Evolutionary conservation across 768 basidiomycete species (phyloP).

Genomic region (Infundibulicybe gibba): DNA sequence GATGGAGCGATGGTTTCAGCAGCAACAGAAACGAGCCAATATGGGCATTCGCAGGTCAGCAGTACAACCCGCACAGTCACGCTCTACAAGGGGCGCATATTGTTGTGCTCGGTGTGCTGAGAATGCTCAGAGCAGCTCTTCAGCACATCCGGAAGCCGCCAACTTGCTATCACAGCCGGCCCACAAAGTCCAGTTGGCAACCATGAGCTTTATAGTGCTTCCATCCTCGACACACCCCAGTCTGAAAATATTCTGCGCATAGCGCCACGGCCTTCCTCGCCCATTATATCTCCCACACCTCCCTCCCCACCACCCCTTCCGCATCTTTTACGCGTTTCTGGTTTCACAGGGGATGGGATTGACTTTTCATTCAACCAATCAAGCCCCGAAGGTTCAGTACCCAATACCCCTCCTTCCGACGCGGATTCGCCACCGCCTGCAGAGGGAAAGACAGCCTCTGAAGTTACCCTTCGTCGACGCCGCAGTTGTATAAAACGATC

Average conservation of each 20-base stretch:
- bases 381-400: neutral
- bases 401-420: neutral
- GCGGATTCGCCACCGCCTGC: slow-evolving; percentile 1
- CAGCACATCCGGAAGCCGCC: neutral
- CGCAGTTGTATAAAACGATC: slow-evolving; percentile 65
- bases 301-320: slow-evolving; percentile 39
- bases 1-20: slow-evolving; percentile 75
- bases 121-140: neutral
- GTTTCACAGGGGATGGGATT: neutral
- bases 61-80: slow-evolving; percentile 5
- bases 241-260: neutral
- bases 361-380: neutral
- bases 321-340: slow-evolving; percentile 27
- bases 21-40: slow-evolving; percentile 42
- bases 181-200: slow-evolving; percentile 12
- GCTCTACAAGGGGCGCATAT: slow-evolving; percentile 5
- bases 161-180: slow-evolving; percentile 1
- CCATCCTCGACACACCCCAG: slow-evolving; percentile 15
- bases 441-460: slow-evolving; percentile 8
- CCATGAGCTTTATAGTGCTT: slow-evolving; percentile 3
- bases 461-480: slow-evolving; percentile 36
- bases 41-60: slow-evolving; percentile 14
- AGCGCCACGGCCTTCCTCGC: neutral
- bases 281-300: slow-evolving; percentile 10
- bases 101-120: slow-evolving; percentile 22